Percentiles rank a stretch among this genome's conserved stretches.
These are phyloP conservation scores for Vickermania ingenoplastis DNA, from an alignment of 208 protist species.

Conservation along the genomic window DNA sequence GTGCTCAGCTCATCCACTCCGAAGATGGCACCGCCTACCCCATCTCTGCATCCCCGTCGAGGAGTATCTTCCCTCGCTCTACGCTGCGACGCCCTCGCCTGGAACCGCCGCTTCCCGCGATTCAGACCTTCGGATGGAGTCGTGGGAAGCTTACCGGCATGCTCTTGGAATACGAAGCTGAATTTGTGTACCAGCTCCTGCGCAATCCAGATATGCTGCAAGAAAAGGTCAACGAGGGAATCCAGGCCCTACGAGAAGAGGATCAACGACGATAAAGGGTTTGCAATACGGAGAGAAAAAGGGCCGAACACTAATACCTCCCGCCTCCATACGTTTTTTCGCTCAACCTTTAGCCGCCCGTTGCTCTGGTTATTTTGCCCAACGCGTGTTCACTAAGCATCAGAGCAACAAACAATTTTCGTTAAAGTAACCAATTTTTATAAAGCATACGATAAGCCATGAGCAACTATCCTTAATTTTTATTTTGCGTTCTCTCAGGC, in stretches of 20 bases:
- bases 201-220: constrained; percentile 51
- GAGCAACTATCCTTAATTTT: not conserved
- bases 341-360: not conserved
- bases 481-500: not conserved
- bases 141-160: constrained; percentile 85
- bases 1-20: constrained; percentile 31
- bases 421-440: too few species aligned
- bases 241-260: constrained; percentile 49
- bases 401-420: not conserved
- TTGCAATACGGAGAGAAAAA: not conserved
- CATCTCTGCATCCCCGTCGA: constrained; percentile 75
- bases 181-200: constrained; percentile 63
- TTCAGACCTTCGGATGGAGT: constrained; percentile 73
- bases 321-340: not conserved
- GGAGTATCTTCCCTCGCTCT: constrained; percentile 64
- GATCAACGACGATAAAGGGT: constrained; percentile 23
- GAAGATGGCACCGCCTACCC: constrained; percentile 51
- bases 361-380: not conserved
- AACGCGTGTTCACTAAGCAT: not conserved
- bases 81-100: constrained; percentile 83
- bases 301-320: not conserved
- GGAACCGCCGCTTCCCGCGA: constrained; percentile 80
- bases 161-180: constrained; percentile 76
- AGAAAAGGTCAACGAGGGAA: constrained; percentile 68
- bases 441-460: too few species aligned